Conservation (phyloP, 2,329 filamentous ascomycete genomes). For the Pyrenophora seminiperda region DNA sequence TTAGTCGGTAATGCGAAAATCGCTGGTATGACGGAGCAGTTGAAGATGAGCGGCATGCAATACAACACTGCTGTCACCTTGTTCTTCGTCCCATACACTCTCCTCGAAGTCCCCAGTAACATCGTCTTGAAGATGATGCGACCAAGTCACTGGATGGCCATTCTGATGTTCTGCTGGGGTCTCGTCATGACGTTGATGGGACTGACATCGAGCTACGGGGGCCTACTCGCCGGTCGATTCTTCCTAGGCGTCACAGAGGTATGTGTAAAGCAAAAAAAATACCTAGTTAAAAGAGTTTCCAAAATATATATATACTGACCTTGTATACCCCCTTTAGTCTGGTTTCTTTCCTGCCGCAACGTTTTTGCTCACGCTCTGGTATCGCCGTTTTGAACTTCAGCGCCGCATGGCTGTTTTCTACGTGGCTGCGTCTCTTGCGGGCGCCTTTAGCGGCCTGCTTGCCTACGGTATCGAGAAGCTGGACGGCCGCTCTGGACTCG, state of each 20-base stretch:
- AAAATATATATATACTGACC: conserved; percentile 23
- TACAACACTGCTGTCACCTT: conserved; percentile 50
- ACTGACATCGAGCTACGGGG: conserved; percentile 54
- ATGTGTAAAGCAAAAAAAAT: conserved; percentile 4
- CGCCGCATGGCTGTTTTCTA: conserved; percentile 46
- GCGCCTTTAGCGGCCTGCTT: conserved; percentile 45
- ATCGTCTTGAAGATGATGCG: conserved; percentile 51
- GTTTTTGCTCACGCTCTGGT: conserved; percentile 45
- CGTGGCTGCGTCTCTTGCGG: conserved; percentile 40
- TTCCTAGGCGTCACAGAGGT: conserved; percentile 49
- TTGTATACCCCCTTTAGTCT: conserved; percentile 45
- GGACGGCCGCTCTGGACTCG: conserved; percentile 32
- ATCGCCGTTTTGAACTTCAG: conserved; percentile 43
- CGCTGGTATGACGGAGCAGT: conserved; percentile 47
- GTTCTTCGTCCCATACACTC: conserved; percentile 50
- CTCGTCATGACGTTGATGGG: conserved; percentile 52
- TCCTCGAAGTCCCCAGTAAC: conserved; percentile 48
- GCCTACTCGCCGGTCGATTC: conserved; percentile 56
- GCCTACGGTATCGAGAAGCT: conserved; percentile 43
- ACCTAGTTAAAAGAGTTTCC: too few species aligned
- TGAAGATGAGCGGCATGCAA: conserved; percentile 45
- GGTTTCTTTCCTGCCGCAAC: conserved; percentile 70
- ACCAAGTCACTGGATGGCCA: conserved; percentile 49
- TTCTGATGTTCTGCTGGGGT: conserved; percentile 50
- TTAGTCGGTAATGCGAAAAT: conserved; percentile 52